Conservation (phyloP, 768 basidiomycete species). For the Leucosporidium creatinivorum region DNA sequence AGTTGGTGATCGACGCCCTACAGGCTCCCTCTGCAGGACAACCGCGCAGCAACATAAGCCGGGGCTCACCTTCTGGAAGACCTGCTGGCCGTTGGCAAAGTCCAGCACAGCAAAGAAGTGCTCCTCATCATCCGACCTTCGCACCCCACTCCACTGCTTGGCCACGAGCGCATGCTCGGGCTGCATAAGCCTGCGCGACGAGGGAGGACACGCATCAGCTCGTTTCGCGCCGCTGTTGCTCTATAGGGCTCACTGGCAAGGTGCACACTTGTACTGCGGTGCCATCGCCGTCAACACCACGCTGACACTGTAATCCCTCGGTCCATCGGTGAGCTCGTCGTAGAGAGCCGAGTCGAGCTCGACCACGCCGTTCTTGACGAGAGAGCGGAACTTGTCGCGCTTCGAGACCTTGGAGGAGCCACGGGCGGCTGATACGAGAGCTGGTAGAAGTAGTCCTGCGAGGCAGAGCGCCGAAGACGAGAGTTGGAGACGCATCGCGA, state of each 20-base stretch:
- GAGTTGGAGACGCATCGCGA: no score
- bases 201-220: neutral
- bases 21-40: neutral
- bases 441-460: neutral
- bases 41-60: neutral
- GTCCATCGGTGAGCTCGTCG: conserved; percentile 61
- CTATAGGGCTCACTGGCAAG: conserved; percentile 67
- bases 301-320: conserved; percentile 79
- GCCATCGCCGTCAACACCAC: conserved; percentile 84
- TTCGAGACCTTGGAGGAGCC: conserved; percentile 3
- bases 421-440: neutral
- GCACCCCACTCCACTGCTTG: conserved; percentile 45
- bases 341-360: conserved; percentile 66
- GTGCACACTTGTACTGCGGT: conserved; percentile 70
- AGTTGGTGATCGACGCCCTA: neutral
- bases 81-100: conserved; percentile 64
- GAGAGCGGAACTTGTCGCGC: conserved; percentile 54
- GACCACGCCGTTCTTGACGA: conserved; percentile 74
- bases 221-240: no score
- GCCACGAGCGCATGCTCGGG: conserved; percentile 38
- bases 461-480: neutral
- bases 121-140: conserved; percentile 49
- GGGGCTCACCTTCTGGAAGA: conserved; percentile 67
- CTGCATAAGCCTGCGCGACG: conserved; percentile 24
- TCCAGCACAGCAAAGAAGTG: conserved; percentile 93